Conservation (phyloP, 1,284 basidiomycete species). For the Xerocomus cyaneibrunnescens region DNA sequence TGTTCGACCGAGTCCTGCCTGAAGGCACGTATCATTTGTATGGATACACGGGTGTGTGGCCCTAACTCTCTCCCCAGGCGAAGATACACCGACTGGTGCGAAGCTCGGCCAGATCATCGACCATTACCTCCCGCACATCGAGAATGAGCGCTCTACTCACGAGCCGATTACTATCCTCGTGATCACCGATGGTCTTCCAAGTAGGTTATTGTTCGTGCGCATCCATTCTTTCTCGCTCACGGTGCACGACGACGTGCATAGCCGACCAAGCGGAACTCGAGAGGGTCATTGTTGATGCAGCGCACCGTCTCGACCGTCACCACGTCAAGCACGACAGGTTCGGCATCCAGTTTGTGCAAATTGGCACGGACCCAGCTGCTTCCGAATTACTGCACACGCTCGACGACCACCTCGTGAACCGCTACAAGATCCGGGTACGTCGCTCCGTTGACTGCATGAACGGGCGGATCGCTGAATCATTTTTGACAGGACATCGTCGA, state of each 20-base stretch:
- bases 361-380: slow-evolving; percentile 47
- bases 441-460: not conserved
- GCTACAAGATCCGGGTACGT: slow-evolving; percentile 41
- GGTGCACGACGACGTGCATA: slow-evolving; percentile 20
- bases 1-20: slow-evolving; percentile 35
- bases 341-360: slow-evolving; percentile 54
- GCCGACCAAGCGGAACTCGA: slow-evolving; percentile 49
- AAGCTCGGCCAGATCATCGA: slow-evolving; percentile 41
- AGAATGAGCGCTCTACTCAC: slow-evolving; percentile 30
- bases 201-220: slow-evolving; percentile 29
- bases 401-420: slow-evolving; percentile 43
- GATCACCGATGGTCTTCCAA: slow-evolving; percentile 52
- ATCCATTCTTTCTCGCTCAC: not conserved
- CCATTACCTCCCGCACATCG: slow-evolving; percentile 42
- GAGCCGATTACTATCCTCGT: slow-evolving; percentile 48
- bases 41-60: not conserved
- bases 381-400: slow-evolving; percentile 44
- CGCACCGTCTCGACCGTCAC: slow-evolving; percentile 46
- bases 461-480: slow-evolving; percentile 4
- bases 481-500: slow-evolving; percentile 47
- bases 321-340: slow-evolving; percentile 39
- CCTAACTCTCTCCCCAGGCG: slow-evolving; percentile 25
- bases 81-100: slow-evolving; percentile 45
- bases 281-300: slow-evolving; percentile 47
- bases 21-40: slow-evolving; percentile 24